Percentiles rank a stretch among this genome's conserved stretches.
Evolutionary conservation across 202 grass and related monocot species (phyloP).

Genomic region (Panicum virgatum): DNA sequence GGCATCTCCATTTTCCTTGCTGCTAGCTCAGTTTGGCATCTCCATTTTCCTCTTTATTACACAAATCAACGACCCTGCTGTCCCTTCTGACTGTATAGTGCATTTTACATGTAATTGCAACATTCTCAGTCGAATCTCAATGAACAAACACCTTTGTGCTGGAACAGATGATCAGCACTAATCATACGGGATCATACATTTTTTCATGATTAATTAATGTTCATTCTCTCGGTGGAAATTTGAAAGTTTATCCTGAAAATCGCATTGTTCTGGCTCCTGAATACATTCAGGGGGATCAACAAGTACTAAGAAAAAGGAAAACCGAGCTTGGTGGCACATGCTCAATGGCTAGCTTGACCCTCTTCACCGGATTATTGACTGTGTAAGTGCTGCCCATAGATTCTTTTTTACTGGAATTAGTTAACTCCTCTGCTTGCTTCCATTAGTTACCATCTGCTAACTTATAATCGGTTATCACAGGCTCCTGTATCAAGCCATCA

Average conservation of each 20-base stretch:
- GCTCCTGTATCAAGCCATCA: conserved; percentile 84
- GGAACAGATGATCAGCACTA: neutral
- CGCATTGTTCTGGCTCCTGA: conserved; percentile 12
- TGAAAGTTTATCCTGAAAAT: neutral
- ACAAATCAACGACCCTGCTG: neutral
- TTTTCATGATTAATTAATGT: neutral
- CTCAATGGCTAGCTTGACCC: conserved; percentile 67
- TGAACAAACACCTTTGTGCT: neutral
- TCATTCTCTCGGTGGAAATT: neutral
- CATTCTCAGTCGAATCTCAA: conserved; percentile 7
- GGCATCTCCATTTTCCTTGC: neutral
- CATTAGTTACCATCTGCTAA: neutral
- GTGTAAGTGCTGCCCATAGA: conserved; percentile 55
- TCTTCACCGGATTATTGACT: conserved; percentile 77
- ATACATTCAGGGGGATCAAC: conserved; percentile 70
- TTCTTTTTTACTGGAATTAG: neutral
- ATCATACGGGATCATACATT: neutral
- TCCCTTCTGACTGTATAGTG: neutral
- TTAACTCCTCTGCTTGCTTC: neutral
- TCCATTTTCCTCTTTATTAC: neutral
- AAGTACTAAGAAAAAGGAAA: conserved; percentile 77
- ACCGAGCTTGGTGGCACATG: conserved; percentile 86
- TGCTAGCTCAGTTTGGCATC: neutral
- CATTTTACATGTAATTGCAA: neutral
- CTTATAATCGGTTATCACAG: conserved; percentile 36